Evolutionary conservation across 768 basidiomycete species (phyloP), one percentile per base, ranked within the genome.

Genomic region (Pleurotus djamor): DNA sequence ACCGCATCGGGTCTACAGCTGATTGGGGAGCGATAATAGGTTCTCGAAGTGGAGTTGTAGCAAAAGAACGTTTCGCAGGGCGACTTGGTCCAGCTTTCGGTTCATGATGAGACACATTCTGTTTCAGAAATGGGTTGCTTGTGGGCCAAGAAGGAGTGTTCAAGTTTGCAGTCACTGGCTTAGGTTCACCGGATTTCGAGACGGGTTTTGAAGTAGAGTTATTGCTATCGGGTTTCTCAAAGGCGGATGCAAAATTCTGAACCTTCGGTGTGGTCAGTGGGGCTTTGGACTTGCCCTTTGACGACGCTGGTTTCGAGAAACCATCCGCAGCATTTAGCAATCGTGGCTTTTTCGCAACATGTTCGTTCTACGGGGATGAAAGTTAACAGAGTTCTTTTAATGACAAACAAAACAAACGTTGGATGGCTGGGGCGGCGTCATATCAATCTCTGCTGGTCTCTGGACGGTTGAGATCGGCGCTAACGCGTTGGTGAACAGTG

Each of bases 161-260:
- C 9, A n/a, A 28, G 21, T 28, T 28, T 28, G 21, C 14, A 17
- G 5, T 34, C n/a, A 32, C 14, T 2, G 32, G 57, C 17, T 57
- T 28, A 38, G 48, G 35, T 32, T 14, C 48, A 32, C 38, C 13
- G 44, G 52, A 17, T 5, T 47, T 50, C 47, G 21, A 50, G n/a
- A 14, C 35, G 33, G 13, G 34, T 33, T 41, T 51, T 34, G 45
- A 32, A 28, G 48, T 37, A 49, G n/a, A n/a, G n/a, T n/a, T n/a
- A 14, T 36, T 28, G 48, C 10, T 34, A 5, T 33, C 7, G 16
- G 14, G 10, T 9, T 33, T 28, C 9, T 37, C 44, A 37, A 63
- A 63, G 4, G 48, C 61, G 37, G 61, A 63, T 4, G 58, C 49
- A 33, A 61, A 62, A n/a, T 51, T 41, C 32, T 56, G 54, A 4